Evolutionary conservation across 2,329 filamentous ascomycete species (phyloP).

Genomic region (Colletotrichum tropicale): DNA sequence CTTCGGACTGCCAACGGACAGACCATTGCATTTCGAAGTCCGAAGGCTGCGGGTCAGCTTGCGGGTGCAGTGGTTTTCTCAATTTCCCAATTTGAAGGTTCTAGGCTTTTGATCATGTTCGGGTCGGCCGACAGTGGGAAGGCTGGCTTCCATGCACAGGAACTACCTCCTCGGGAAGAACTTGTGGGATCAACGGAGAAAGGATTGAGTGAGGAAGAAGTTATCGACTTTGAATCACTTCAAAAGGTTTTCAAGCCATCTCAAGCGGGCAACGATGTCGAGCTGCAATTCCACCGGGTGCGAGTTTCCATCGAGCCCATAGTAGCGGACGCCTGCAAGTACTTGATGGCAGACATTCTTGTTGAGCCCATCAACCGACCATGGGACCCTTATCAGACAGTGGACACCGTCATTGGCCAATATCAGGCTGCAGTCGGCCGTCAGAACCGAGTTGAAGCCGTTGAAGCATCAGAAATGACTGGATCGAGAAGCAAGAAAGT

Average conservation of each 20-base stretch:
- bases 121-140: background rate
- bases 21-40: background rate
- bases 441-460: background rate
- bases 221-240: background rate
- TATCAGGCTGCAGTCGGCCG: background rate
- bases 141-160: background rate
- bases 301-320: background rate
- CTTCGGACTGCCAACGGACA: background rate
- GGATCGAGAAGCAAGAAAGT: background rate
- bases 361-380: background rate
- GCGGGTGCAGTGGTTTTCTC: background rate
- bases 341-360: background rate
- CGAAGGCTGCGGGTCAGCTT: background rate
- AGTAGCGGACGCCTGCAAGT: background rate
- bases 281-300: background rate
- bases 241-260: background rate
- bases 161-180: background rate
- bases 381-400: background rate
- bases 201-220: background rate
- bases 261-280: background rate
- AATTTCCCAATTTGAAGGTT: background rate
- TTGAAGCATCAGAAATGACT: background rate
- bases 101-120: background rate
- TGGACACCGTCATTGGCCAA: background rate
- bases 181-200: background rate